Evolutionary conservation across 768 basidiomycete genomes (phyloP).

Genomic region (Leccinum sublutescens): DNA sequence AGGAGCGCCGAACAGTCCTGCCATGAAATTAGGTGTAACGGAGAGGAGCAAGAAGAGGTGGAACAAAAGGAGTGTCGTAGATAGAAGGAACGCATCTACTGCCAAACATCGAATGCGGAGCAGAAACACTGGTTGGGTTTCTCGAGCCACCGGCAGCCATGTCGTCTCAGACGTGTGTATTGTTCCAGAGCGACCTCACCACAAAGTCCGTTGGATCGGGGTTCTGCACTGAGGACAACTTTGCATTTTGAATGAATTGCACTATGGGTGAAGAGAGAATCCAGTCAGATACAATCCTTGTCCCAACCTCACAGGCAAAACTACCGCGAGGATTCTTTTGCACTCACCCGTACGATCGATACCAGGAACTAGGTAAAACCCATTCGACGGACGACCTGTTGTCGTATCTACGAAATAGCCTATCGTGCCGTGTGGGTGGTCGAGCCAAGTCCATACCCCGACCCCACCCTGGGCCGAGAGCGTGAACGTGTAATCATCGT

Average conservation of each 20-base stretch:
- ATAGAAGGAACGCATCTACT: too few relatives aligned
- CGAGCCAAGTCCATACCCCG: slow-evolving; percentile 58
- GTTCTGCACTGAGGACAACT: slow-evolving; percentile 37
- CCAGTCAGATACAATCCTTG: neutral
- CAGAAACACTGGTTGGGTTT: too few relatives aligned
- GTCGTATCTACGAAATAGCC: slow-evolving; percentile 48
- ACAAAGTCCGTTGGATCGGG: slow-evolving; percentile 47
- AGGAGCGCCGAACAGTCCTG: too few relatives aligned
- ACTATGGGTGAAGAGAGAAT: slow-evolving; percentile 28
- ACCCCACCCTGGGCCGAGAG: slow-evolving; percentile 54
- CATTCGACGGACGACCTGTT: slow-evolving; percentile 45
- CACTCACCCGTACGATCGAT: slow-evolving; percentile 49
- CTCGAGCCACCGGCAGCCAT: too few relatives aligned
- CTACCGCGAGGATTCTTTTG: neutral
- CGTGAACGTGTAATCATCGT: slow-evolving; percentile 43
- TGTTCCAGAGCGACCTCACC: slow-evolving; percentile 53
- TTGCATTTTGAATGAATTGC: slow-evolving; percentile 38
- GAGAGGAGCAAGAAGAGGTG: too few relatives aligned
- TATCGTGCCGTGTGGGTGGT: slow-evolving; percentile 54
- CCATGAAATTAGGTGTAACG: too few relatives aligned
- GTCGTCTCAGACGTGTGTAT: slow-evolving; percentile 36
- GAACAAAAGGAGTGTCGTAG: too few relatives aligned
- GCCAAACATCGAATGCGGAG: too few relatives aligned
- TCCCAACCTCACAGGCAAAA: neutral
- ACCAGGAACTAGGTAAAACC: slow-evolving; percentile 55